phyloP scores from a whole-genome alignment of 2,329 filamentous ascomycete species.

The Periconia sp. region DNA sequence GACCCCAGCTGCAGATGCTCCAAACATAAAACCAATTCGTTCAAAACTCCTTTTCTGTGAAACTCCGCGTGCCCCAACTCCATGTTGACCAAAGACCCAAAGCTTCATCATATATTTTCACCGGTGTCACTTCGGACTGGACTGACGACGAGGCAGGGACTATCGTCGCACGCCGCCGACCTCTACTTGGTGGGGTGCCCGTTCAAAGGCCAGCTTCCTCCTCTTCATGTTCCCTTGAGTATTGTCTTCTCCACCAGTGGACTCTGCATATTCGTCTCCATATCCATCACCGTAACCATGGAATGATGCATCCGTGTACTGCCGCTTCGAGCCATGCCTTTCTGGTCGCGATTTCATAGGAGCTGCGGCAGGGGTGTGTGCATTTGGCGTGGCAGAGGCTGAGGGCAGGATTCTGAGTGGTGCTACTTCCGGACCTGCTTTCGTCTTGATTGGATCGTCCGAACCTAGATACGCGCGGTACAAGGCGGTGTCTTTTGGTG shows the following conservation, averaged over 20 bases:
- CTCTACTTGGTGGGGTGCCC: conserved; percentile 41
- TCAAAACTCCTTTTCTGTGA: background rate
- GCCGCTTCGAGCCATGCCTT: conserved; percentile 73
- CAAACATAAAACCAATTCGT: background rate
- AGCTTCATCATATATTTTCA: background rate
- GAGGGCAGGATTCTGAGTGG: conserved; percentile 27
- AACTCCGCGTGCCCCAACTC: background rate
- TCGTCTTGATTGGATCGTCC: conserved; percentile 47
- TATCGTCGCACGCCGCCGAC: conserved; percentile 44
- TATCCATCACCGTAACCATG: conserved; percentile 77
- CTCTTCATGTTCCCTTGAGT: conserved; percentile 38
- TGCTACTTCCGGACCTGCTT: conserved; percentile 27
- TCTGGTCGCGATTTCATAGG: conserved; percentile 63
- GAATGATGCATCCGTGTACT: conserved; percentile 76
- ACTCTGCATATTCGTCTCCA: conserved; percentile 73
- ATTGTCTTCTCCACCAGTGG: conserved; percentile 74
- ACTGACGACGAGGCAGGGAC: conserved; percentile 2
- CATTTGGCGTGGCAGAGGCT: conserved; percentile 30
- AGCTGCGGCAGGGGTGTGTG: conserved; percentile 46
- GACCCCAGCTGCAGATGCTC: background rate
- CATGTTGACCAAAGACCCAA: background rate
- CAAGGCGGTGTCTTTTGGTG: conserved; percentile 47
- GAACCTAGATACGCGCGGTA: conserved; percentile 53
- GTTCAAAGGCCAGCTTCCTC: conserved; percentile 43
- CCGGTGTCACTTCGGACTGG: background rate